Base-by-base conservation (phyloP, 1,139 yeast species). In the Hemisphaericaspora subhashii region DNA sequence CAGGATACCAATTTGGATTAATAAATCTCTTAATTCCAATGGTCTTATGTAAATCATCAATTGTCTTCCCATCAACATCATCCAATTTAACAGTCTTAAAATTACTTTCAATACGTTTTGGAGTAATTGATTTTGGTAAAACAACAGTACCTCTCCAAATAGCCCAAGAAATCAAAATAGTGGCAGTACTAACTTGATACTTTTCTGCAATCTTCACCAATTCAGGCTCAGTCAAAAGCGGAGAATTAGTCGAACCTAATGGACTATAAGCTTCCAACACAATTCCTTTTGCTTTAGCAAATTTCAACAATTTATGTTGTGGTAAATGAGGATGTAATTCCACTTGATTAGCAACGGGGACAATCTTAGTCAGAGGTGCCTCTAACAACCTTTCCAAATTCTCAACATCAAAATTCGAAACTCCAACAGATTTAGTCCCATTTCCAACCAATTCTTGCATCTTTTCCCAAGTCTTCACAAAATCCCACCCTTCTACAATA, bases 251-350 rank as follows among this genome's bases (percentile, higher is more conserved):
- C 26, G 87, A 77, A 14, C 92, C 95, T 51, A 87, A 73, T 43
- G 96, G 95, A 26, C 89, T 82, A 61, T 84, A 87, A 29, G 92
- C 90, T 58, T 86, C 86, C 39, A 82, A 58, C 17, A 74, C 57
- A 46, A 87, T 84, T 18, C 72, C 74, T 47, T 85, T 67, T 18
- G 66, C 55, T 45, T 73, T 66, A 57, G 79, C 70, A 57, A 60
- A 84, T 27, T 74, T 75, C 41, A 77, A 59, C 45, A 86, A 68
- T 45, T 84, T 83, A 31, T 61, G 68, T 58, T 86, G 94, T 33
- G 90, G 89, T 41, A 86, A 70, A 51, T 74, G 74, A 41, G 92
- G 94, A 57, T 86, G 95, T 40, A 79, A 60, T 62, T 85, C 94
- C 41, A 84, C 74, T 63, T 86, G 95, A 61, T 83, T 80, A 37